Conservation (phyloP, 768 basidiomycete species). For the Pisolithus orientalis region DNA sequence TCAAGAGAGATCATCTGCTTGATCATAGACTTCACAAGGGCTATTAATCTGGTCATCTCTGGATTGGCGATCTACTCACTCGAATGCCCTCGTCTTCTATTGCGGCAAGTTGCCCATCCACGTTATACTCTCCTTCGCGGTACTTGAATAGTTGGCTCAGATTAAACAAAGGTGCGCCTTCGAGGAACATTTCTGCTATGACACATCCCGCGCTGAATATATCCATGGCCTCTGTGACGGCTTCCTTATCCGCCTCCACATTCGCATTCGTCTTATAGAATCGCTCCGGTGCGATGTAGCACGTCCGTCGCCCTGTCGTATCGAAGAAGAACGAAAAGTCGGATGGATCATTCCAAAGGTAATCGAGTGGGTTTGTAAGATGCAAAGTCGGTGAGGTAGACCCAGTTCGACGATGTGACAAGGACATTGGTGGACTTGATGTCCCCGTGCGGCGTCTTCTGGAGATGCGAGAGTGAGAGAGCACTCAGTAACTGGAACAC, state of each 20-base stretch:
- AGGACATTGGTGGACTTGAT: constrained; percentile 97
- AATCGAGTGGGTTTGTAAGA: constrained; percentile 92
- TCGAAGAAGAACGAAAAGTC: constrained; percentile 99
- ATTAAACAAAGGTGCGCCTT: constrained; percentile 89
- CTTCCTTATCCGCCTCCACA: constrained; percentile 49
- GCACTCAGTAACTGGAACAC: constrained; percentile 87
- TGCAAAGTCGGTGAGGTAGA: constrained; percentile 93
- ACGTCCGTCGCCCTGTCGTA: constrained; percentile 86
- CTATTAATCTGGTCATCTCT: constrained; percentile 16
- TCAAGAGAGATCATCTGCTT: constrained; percentile 86
- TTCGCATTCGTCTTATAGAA: constrained; percentile 76
- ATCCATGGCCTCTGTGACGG: constrained; percentile 95
- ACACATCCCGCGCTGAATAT: constrained; percentile 95
- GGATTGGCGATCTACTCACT: constrained; percentile 41
- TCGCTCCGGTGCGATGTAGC: constrained; percentile 93
- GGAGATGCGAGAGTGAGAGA: constrained; percentile 73
- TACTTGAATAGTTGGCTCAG: constrained; percentile 95
- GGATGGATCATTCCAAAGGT: constrained; percentile 93
- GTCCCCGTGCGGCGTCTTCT: constrained; percentile 93
- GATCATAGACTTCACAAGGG: constrained; percentile 60
- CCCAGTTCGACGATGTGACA: constrained; percentile 94
- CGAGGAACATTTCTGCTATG: constrained; percentile 91
- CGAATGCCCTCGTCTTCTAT: constrained; percentile 80
- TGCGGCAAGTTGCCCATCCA: constrained; percentile 62
- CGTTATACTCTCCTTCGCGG: constrained; percentile 73